Conservation (phyloP, 768 basidiomycete species). For the Aureoboletus auriporus region DNA sequence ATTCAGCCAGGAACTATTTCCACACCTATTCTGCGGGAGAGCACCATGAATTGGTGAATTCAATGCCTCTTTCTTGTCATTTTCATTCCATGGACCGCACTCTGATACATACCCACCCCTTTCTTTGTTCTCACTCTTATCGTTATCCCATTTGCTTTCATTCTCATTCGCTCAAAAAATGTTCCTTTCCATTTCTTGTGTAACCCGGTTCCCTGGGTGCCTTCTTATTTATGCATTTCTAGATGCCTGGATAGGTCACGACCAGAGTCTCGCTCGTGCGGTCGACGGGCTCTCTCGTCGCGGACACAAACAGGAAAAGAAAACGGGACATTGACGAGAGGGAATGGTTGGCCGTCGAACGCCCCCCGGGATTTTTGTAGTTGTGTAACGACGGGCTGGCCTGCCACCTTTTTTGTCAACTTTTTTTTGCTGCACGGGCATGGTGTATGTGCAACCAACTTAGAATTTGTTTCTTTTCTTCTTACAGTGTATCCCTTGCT, state of each 20-base stretch:
- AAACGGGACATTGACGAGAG: background rate
- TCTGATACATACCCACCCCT: conserved; percentile 12
- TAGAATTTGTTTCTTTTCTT: conserved; percentile 6
- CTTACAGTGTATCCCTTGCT: too few species aligned
- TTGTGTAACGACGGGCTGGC: conserved; percentile 19
- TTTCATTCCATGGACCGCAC: conserved; percentile 5
- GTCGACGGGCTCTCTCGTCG: background rate
- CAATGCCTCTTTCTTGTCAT: background rate
- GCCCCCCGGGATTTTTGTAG: background rate
- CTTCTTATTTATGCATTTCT: conserved; percentile 22
- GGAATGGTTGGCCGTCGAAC: background rate
- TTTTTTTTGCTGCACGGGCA: background rate
- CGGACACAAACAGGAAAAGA: background rate
- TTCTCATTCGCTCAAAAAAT: conserved; percentile 1
- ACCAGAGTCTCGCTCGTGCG: conserved; percentile 4
- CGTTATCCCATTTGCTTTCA: background rate
- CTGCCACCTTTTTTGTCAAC: conserved; percentile 7
- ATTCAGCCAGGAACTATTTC: conserved; percentile 64
- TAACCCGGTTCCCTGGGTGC: conserved; percentile 17
- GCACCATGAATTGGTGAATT: conserved; percentile 79
- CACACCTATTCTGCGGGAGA: conserved; percentile 73
- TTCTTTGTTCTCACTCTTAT: conserved; percentile 1
- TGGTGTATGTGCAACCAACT: conserved; percentile 2
- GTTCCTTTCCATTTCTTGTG: conserved; percentile 10
- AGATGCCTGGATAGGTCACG: conserved; percentile 20